Conservation (phyloP, 495 filamentous ascomycete species). For the Hypoxylon crocopeplum region DNA sequence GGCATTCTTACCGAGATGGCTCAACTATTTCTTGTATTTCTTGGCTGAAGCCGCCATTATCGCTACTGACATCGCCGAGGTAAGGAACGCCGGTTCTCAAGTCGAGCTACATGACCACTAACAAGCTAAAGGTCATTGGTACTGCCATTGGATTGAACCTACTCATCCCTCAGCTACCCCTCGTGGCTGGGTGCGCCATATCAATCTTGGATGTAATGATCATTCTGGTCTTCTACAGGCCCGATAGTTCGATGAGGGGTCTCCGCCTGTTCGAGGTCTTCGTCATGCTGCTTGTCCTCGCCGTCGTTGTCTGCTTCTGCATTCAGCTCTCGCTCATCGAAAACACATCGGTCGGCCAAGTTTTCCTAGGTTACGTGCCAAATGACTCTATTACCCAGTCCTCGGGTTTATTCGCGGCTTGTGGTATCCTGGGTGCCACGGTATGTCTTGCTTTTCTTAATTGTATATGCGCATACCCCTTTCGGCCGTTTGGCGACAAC, state of each 20-base stretch:
- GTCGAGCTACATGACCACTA: background rate
- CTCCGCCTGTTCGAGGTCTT: constrained; percentile 81
- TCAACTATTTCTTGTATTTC: constrained; percentile 75
- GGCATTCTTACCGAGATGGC: constrained; percentile 76
- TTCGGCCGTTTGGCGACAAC: background rate
- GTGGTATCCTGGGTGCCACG: constrained; percentile 90
- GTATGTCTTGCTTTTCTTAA: constrained; percentile 43
- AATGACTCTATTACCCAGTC: constrained; percentile 73
- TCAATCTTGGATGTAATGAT: constrained; percentile 85
- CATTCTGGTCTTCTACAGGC: constrained; percentile 85
- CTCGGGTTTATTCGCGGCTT: constrained; percentile 81
- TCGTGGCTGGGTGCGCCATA: constrained; percentile 87
- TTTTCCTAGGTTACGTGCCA: constrained; percentile 85
- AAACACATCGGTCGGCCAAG: constrained; percentile 70
- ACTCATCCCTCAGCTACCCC: constrained; percentile 74
- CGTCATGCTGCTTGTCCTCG: constrained; percentile 79
- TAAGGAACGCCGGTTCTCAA: constrained; percentile 2
- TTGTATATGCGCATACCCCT: too few species aligned
- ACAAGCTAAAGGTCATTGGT: constrained; percentile 72
- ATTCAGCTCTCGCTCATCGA: constrained; percentile 84
- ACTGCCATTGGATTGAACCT: constrained; percentile 91
- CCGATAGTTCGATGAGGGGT: constrained; percentile 73
- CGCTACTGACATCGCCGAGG: constrained; percentile 89
- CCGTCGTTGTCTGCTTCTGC: constrained; percentile 89
- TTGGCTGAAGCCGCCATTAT: constrained; percentile 83